Evolutionary conservation across 257 asterid genomes (phyloP), one percentile per base, ranked within the genome.

Genomic region (Solanum virginianum): DNA sequence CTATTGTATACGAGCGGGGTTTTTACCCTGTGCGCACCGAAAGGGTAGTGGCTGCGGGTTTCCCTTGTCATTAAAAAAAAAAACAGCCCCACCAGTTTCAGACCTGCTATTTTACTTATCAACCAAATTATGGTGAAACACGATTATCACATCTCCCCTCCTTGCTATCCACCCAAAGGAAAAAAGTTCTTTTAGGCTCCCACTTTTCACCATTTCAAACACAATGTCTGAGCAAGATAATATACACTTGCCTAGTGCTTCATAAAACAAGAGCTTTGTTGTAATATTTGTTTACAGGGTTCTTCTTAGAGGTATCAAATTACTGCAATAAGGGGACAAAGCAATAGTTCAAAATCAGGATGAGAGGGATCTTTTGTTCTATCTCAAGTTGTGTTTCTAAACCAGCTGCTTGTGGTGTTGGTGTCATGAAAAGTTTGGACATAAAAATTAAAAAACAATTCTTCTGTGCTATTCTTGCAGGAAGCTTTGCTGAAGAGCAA

Each of bases 401-500:
- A 29, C 15, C 26, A 51, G 83, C 49, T 26, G 65, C 29, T 53
- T 53, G 18, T 79, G 24, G 83, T 53, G 43, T 26, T 79, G 8
- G 47, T 77, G 83, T 53, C 47, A 16, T 79, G 83, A 79, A 53
- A 79, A 79, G 10, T 79, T 51, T 17, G 29, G 16, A 53, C 45
- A 53, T 79, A 54, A 53, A 53, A 51, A 22, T 24, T 49, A 0
- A 24, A 29, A 79, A 79, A 10, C 8, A 9, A 15, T 9, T 49
- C 22, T 5, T 79, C 16, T 79, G 49, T 79, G 45, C 47, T 79
- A 29, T 53, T 79, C 49, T 51, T 81, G 86, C 96, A 97, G 99
- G 99, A 95, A 89, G 99, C 99, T 81, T 90, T 97, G 84, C 57
- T 93, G 92, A 97, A 97, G 92, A 97, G 99, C 95, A 95, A 95